A percentile compares a stretch with the other conserved stretches of the same genome.
phyloP scores from a whole-genome alignment of 495 filamentous ascomycete species.

The Podospora pseudoanserina region DNA sequence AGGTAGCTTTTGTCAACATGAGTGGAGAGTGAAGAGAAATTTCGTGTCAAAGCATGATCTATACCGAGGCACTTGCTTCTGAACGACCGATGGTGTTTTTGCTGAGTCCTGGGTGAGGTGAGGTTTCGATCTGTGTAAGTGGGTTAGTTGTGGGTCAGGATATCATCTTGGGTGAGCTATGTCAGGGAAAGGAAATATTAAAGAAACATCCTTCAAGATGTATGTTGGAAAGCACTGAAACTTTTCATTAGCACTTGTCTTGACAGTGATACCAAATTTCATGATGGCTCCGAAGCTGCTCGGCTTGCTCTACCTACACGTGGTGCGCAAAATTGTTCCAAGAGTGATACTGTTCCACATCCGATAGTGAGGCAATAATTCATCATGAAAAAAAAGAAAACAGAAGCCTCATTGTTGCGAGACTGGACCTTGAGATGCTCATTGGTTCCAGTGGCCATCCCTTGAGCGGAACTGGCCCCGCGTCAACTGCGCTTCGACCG shows the following conservation, averaged over 20 bases:
- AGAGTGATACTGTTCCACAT: neutral
- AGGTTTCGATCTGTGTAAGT: neutral
- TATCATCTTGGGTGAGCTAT: neutral
- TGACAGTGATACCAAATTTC: too few species aligned
- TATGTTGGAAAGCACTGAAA: too few species aligned
- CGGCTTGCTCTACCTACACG: neutral
- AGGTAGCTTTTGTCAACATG: too few species aligned
- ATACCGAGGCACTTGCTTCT: neutral
- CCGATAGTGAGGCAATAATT: neutral
- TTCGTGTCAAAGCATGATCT: neutral
- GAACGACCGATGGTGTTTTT: neutral
- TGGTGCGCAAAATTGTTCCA: neutral
- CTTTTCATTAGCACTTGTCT: too few species aligned
- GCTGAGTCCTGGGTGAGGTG: neutral
- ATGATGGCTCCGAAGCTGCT: neutral
- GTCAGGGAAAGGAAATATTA: too few species aligned
- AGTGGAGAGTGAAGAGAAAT: too few species aligned
- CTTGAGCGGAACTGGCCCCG: neutral
- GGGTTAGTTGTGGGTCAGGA: neutral
- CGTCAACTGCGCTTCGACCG: neutral
- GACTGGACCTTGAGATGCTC: neutral
- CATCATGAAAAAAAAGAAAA: neutral
- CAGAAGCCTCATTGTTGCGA: neutral
- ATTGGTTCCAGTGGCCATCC: neutral
- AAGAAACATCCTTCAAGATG: too few species aligned